phyloP scores from a whole-genome alignment of 1,139 yeast species.

The Taiozyma sp. region DNA sequence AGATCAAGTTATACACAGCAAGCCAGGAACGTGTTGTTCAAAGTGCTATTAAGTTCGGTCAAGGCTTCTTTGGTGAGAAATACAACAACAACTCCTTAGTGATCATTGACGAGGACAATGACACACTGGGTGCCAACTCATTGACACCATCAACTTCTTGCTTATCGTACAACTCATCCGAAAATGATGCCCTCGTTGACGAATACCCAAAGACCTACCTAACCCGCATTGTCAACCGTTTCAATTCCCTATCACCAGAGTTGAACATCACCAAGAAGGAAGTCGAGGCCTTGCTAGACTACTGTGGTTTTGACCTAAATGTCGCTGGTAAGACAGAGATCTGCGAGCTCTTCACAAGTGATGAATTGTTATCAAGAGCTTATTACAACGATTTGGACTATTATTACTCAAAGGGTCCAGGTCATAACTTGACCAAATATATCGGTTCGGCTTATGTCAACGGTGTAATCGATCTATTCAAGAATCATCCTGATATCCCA shows the following conservation, averaged over 20 bases:
- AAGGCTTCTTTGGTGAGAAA: conserved; percentile 16
- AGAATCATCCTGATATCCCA: conserved; percentile 4
- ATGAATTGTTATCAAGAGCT: conserved; percentile 41
- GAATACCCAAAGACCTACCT: conserved; percentile 16
- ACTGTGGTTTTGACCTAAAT: conserved; percentile 52
- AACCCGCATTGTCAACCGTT: conserved; percentile 23
- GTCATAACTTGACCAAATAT: conserved; percentile 37
- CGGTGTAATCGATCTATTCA: conserved; percentile 42
- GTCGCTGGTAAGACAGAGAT: conserved; percentile 44
- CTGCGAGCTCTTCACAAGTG: conserved; percentile 47
- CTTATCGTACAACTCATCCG: conserved; percentile 15
- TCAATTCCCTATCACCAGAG: conserved; percentile 32
- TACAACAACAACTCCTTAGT: conserved; percentile 6
- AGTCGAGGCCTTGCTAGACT: conserved; percentile 35
- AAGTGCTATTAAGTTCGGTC: conserved; percentile 16
- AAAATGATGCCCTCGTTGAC: conserved; percentile 19
- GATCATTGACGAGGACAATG: conserved; percentile 24
- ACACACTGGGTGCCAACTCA: conserved; percentile 32
- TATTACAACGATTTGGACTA: conserved; percentile 41
- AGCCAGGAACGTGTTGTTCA: conserved; percentile 18
- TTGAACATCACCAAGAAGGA: conserved; percentile 35
- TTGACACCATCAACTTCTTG: conserved; percentile 29
- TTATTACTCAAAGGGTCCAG: conserved; percentile 49
- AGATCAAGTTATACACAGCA: conserved; percentile 13
- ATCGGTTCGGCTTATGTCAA: conserved; percentile 46